phyloP scores from a whole-genome alignment of 768 basidiomycete genomes.

The Mycena kentingensis region DNA sequence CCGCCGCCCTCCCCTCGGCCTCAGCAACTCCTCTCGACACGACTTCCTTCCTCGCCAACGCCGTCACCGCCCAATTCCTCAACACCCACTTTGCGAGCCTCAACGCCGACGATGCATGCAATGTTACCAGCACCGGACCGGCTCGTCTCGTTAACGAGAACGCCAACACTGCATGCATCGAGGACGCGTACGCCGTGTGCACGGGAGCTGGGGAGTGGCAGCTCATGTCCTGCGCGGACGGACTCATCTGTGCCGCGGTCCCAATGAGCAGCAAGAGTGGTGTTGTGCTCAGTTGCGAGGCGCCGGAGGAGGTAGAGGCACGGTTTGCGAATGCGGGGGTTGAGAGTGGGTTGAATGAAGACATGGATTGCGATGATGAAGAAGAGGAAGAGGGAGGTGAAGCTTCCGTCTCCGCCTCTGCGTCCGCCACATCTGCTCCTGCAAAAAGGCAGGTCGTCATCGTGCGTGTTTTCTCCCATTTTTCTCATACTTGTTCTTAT shows the following conservation, averaged over 20 bases:
- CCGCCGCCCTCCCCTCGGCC: not conserved
- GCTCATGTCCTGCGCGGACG: slow-evolving; percentile 16
- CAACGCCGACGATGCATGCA: slow-evolving; percentile 48
- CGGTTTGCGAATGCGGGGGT: slow-evolving; percentile 47
- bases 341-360: slow-evolving; percentile 36
- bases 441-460: not conserved
- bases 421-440: slow-evolving; percentile 3
- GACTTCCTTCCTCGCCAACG: slow-evolving; percentile 38
- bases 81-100: slow-evolving; percentile 51
- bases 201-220: slow-evolving; percentile 12
- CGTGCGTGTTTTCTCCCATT: not conserved
- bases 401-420: not conserved
- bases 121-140: slow-evolving; percentile 33
- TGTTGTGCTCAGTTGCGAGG: slow-evolving; percentile 47
- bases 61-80: slow-evolving; percentile 49
- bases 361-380: not conserved
- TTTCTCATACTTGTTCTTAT: not conserved
- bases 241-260: slow-evolving; percentile 42
- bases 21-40: not conserved
- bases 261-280: slow-evolving; percentile 52
- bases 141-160: not conserved
- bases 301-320: slow-evolving; percentile 37
- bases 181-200: slow-evolving; percentile 18
- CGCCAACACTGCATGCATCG: slow-evolving; percentile 9
- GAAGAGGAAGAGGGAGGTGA: not conserved